Evolutionary conservation across 768 basidiomycete genomes (phyloP), one percentile per base, ranked within the genome.

Genomic region (Podaxis rugospora): DNA sequence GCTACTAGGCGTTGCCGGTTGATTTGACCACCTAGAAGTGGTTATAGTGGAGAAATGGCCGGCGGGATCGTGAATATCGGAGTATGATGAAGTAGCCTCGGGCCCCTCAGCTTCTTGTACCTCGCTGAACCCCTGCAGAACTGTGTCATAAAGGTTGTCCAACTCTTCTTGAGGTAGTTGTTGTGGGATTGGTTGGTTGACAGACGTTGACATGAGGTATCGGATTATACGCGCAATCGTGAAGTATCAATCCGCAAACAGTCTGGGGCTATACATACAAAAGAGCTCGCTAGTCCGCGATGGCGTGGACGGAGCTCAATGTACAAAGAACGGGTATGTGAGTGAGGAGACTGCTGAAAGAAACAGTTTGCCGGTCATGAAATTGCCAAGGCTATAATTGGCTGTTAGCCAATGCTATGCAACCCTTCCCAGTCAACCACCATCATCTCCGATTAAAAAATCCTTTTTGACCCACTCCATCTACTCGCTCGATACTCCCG

Each of bases 71-170:
- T 51, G 36, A 37, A 23, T 37, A 23, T 56, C 39, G 21, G 54
- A 42, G 10, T 27, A 54, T 46, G 54, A 52, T 9, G 65, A 52
- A 1, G 55, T 40, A 11, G 51, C 52, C 55, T 68, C 70, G 28
- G 82, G 78, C 47, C 50, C 47, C 23, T 49, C 46, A 14, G 35
- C 21, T 18, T 59, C 50, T 25, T 47, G 44, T 32, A 9, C 7
- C 13, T 42, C 36, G 25, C 73, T 75, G 63, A 83, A 86, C 46
- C 79, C 83, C 49, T 75, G 76, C 71, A 82, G 82, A 37, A 86
- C 85, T 64, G 82, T 78, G 61, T 80, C 76, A 68, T 84, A 86
- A 51, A 87, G 76, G 62, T 79, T 78, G 40, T 86, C 81, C 11
- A 87, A 75, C 66, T 85, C 85, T 60, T 80, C 81, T 44, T 84